Evolutionary conservation across 495 filamentous ascomycete species (phyloP), one percentile per base, ranked within the genome.

Genomic region (Amphirosellinia nigrospora): DNA sequence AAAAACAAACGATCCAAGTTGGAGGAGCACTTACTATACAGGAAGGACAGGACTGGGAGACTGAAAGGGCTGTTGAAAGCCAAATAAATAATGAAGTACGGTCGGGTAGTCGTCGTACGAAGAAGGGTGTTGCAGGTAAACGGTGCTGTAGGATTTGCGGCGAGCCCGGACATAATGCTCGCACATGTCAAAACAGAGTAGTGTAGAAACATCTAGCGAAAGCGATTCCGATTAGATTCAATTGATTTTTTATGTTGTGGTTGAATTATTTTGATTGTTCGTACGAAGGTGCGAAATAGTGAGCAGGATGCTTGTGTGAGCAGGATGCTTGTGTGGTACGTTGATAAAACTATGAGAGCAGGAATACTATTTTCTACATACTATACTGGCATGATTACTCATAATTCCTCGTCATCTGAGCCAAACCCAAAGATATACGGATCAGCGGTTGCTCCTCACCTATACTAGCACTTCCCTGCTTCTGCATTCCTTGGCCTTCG

Each of bases 81-180:
- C 10, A 50, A 50, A 15, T 21, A 15, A 50, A 16, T 50, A 16
- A 50, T 15, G 46, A 50, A 50, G 19, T 21, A 15, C 10, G 19
- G n/a, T n/a, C n/a, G 46, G 19, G 46, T 50, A 50, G 46, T 50
- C 46, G 46, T 50, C 46, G 10, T 11, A 21, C 19, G 19, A 50
- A 50, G 46, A 50, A 21, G 46, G 19, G n/a, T n/a, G n/a, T n/a
- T 15, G 9, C 10, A 15, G 9, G 19, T 16, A 21, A 4, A 16
- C n/a, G n/a, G n/a, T n/a, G n/a, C n/a, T n/a, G n/a, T n/a, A n/a
- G n/a, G n/a, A n/a, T n/a, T n/a, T n/a, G n/a, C 46, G 46, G 46
- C 9, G 46, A 50, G 46, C 46, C 46, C n/a, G 46, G 46, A 50
- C 46, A 50, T 21, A 50, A 50, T 50, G 46, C 46, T 11, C 46